A percentile compares a stretch with the other conserved stretches of the same genome.
Conservation (phyloP, 257 asterid species). For the Solanum arcanum region DNA sequence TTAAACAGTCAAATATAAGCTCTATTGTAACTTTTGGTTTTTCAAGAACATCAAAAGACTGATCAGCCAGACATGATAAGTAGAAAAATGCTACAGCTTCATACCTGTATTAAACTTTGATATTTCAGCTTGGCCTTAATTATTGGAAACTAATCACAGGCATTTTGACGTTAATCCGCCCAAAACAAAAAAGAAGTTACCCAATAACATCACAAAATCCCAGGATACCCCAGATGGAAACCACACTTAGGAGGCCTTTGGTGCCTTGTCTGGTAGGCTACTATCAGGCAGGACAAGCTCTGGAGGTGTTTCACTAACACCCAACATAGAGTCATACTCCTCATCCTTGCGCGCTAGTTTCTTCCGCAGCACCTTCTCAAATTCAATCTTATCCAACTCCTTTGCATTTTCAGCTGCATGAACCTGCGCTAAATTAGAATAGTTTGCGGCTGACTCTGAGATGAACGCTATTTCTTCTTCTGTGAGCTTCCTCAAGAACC, state of each 20-base stretch:
- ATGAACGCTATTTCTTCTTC: slow-evolving; percentile 81
- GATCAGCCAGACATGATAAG: slow-evolving; percentile 3
- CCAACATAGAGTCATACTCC: slow-evolving; percentile 41
- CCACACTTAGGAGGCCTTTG: slow-evolving; percentile 30
- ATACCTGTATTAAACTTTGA: slow-evolving; percentile 27
- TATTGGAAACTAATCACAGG: slow-evolving; percentile 33
- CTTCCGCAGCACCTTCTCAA: slow-evolving; percentile 73
- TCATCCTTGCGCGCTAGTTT: slow-evolving; percentile 46
- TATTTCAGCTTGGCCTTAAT: slow-evolving; percentile 25
- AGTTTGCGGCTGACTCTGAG: slow-evolving; percentile 70
- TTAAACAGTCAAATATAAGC: not conserved
- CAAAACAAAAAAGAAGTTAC: slow-evolving; percentile 3
- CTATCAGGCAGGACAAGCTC: slow-evolving; percentile 37
- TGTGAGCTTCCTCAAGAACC: slow-evolving; percentile 83
- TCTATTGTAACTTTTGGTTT: not conserved
- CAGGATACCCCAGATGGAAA: not conserved
- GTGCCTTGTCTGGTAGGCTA: slow-evolving; percentile 22
- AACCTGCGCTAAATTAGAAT: slow-evolving; percentile 58
- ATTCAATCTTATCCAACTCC: slow-evolving; percentile 54
- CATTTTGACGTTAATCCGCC: slow-evolving; percentile 8
- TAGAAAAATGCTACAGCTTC: slow-evolving; percentile 16
- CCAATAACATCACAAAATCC: not conserved
- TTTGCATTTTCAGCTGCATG: slow-evolving; percentile 94
- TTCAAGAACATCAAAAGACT: not conserved
- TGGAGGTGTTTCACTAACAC: slow-evolving; percentile 35